Evolutionary conservation across 352 stramenopile genomes (phyloP).

Genomic region (Phytophthora tubulina): DNA sequence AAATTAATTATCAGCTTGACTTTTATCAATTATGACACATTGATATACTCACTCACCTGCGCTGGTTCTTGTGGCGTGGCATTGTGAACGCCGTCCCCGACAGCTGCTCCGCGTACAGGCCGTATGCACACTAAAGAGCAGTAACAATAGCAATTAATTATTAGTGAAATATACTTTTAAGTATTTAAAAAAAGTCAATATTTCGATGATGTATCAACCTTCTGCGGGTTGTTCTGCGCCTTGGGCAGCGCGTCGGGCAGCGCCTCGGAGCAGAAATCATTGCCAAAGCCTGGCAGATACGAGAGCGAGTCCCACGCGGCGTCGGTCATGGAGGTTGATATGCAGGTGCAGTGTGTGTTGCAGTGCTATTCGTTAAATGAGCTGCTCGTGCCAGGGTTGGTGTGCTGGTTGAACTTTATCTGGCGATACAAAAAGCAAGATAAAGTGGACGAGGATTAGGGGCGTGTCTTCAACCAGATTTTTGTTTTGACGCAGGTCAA

Average conservation of each 20-base stretch:
- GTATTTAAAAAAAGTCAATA: background rate
- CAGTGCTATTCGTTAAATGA: slow-evolving; percentile 27
- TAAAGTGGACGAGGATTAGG: slow-evolving; percentile 1
- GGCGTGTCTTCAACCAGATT: slow-evolving; percentile 18
- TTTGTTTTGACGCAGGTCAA: slow-evolving; percentile 16
- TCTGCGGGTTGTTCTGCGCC: slow-evolving; percentile 96
- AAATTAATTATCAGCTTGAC: slow-evolving; percentile 1
- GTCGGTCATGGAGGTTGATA: slow-evolving; percentile 23
- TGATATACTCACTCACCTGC: slow-evolving; percentile 63
- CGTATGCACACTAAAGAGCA: slow-evolving; percentile 79
- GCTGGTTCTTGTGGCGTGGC: slow-evolving; percentile 89
- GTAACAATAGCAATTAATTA: background rate
- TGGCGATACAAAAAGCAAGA: slow-evolving; percentile 3
- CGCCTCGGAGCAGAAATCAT: slow-evolving; percentile 95
- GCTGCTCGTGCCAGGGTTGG: background rate
- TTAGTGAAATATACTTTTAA: background rate
- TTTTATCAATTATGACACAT: slow-evolving; percentile 36
- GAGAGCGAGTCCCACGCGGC: slow-evolving; percentile 65
- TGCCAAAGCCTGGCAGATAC: slow-evolving; percentile 94
- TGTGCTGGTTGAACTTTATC: no score
- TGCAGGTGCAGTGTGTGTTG: background rate
- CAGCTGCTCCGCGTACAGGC: slow-evolving; percentile 95
- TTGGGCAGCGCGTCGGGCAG: slow-evolving; percentile 90
- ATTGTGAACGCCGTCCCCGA: slow-evolving; percentile 97
- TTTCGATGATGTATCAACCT: slow-evolving; percentile 28